Conservation (phyloP, 805 yeast genomes). For the Scheffersomyces lignosus region DNA sequence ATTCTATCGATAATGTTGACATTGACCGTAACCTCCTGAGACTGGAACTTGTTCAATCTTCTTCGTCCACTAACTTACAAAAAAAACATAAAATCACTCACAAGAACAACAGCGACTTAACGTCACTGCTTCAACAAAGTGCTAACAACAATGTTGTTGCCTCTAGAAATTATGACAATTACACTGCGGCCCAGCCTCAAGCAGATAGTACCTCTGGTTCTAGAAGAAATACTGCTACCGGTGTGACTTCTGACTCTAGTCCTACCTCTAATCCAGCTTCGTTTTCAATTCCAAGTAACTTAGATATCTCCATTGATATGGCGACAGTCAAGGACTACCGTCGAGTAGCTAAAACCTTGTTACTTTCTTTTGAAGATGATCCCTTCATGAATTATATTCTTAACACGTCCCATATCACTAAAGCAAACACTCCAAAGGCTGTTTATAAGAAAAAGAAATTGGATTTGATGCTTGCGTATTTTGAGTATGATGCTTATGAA, state of each 20-base stretch:
- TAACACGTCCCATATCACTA: constrained; percentile 29
- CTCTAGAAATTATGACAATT: neutral
- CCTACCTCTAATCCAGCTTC: neutral
- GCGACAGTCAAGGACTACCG: constrained; percentile 47
- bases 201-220: neutral
- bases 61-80: constrained; percentile 1
- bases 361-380: constrained; percentile 55
- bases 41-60: constrained; percentile 10
- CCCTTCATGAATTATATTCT: constrained; percentile 51
- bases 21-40: constrained; percentile 20
- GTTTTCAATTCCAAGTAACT: constrained; percentile 12
- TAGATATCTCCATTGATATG: constrained; percentile 10
- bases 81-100: neutral
- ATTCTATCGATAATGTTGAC: neutral
- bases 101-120: neutral
- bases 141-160: neutral
- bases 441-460: constrained; percentile 33
- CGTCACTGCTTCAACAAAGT: neutral
- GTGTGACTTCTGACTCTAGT: neutral
- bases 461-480: constrained; percentile 48
- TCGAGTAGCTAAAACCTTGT: constrained; percentile 55
- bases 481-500: constrained; percentile 54
- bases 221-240: neutral
- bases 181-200: neutral
- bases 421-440: constrained; percentile 30